phyloP scores from a whole-genome alignment of 2,329 filamentous ascomycete species.

The Macrophomina tecta region DNA sequence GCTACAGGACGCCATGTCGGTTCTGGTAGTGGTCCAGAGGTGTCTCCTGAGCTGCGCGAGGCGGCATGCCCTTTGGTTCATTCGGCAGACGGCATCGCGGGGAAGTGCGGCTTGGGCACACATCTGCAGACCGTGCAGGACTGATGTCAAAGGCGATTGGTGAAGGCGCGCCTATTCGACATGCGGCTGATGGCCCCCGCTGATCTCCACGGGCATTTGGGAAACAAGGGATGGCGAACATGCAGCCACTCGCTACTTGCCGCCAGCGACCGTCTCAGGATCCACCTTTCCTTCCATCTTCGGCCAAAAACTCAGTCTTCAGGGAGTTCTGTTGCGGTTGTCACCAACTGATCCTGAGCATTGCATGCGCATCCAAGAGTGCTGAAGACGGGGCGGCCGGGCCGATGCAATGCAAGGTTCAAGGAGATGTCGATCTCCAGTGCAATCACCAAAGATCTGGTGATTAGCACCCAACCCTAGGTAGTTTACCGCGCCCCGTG shows the following conservation, averaged over 20 bases:
- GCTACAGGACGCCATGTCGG: background rate
- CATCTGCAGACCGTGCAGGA: background rate
- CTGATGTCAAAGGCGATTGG: background rate
- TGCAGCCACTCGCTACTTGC: background rate
- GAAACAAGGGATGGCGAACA: background rate
- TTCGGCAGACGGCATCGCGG: background rate
- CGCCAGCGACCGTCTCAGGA: background rate
- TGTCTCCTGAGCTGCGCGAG: background rate
- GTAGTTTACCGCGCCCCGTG: background rate
- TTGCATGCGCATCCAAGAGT: background rate
- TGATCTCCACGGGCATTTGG: background rate
- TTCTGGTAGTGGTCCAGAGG: background rate
- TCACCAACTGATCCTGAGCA: background rate
- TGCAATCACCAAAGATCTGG: background rate
- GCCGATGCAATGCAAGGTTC: background rate
- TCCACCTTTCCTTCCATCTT: background rate
- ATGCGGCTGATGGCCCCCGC: conserved; percentile 1
- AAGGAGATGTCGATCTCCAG: background rate
- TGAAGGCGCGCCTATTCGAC: background rate
- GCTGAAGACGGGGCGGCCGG: background rate
- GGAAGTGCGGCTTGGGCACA: conserved; percentile 8
- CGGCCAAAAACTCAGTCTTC: background rate
- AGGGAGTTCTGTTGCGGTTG: background rate
- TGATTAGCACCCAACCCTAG: background rate
- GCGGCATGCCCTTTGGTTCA: background rate